These are phyloP conservation scores for Pestalotiopsis sp. DNA, from an alignment of 2,329 filamentous ascomycete species.

Conservation along the genomic window DNA sequence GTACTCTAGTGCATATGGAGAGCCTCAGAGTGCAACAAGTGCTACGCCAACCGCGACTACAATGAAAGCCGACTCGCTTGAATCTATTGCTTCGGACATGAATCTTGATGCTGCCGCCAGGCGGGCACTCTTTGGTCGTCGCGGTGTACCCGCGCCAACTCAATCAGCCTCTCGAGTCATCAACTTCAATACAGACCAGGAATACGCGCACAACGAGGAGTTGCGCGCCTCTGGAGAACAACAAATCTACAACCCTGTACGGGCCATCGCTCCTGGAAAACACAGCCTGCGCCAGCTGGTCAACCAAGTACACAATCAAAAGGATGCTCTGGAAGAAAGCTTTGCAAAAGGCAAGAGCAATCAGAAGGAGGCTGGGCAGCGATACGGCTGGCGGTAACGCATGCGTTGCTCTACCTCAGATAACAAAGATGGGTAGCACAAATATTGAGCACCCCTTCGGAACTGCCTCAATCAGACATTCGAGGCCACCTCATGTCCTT, in stretches of 20 bases:
- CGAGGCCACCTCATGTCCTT: neutral
- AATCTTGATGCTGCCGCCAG: conserved; percentile 77
- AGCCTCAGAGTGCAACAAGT: conserved; percentile 26
- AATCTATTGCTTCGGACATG: conserved; percentile 73
- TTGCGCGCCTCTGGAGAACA: conserved; percentile 71
- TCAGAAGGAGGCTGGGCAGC: conserved; percentile 77
- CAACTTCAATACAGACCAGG: conserved; percentile 85
- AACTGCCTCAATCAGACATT: no score
- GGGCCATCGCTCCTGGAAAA: conserved; percentile 82
- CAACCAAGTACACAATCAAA: conserved; percentile 78
- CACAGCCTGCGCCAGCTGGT: conserved; percentile 88
- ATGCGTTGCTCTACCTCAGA: neutral
- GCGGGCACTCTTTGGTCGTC: conserved; percentile 83
- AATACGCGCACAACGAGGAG: conserved; percentile 84
- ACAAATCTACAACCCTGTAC: conserved; percentile 79
- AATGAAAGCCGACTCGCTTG: conserved; percentile 56
- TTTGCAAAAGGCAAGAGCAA: conserved; percentile 82
- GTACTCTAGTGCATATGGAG: conserved; percentile 29
- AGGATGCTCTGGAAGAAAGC: conserved; percentile 87
- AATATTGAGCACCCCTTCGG: no score
- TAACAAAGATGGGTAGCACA: neutral
- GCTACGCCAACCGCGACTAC: conserved; percentile 10
- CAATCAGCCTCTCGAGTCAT: conserved; percentile 67
- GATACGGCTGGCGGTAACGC: conserved; percentile 74
- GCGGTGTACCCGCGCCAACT: conserved; percentile 38